phyloP scores from a whole-genome alignment of 345 rosid species.

The Hypericum androsaemum region DNA sequence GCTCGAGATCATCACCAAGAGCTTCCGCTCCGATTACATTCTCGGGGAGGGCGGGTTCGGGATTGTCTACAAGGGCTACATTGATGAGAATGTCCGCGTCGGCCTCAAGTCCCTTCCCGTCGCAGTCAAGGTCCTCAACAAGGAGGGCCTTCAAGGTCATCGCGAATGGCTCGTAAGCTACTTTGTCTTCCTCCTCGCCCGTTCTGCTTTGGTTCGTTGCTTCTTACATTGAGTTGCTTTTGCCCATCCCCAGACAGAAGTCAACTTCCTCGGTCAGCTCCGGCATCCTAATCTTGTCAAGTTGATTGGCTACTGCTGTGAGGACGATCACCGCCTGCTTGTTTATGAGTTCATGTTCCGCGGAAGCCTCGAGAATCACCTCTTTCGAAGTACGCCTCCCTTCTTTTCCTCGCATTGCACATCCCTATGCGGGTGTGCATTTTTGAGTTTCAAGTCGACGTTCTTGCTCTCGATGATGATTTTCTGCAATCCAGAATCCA shows the following conservation, averaged over 20 bases:
- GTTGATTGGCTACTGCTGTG: slow-evolving; percentile 88
- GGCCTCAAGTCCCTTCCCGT: slow-evolving; percentile 96
- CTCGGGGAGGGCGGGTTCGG: slow-evolving; percentile 98
- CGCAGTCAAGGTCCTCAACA: slow-evolving; percentile 91
- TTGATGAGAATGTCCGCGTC: slow-evolving; percentile 83
- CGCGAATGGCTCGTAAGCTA: slow-evolving; percentile 90
- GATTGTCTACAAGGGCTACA: slow-evolving; percentile 91
- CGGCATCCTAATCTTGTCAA: slow-evolving; percentile 96
- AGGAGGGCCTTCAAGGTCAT: slow-evolving; percentile 96
- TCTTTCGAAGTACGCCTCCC: slow-evolving; percentile 64
- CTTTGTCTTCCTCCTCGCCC: neutral
- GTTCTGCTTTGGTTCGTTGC: neutral
- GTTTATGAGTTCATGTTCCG: slow-evolving; percentile 93
- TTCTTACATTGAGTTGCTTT: slow-evolving; percentile 1
- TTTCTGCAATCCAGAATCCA: too few relatives aligned
- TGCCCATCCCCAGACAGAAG: slow-evolving; percentile 28
- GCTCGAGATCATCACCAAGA: slow-evolving; percentile 94
- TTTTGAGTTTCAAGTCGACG: neutral
- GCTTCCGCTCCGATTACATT: slow-evolving; percentile 91
- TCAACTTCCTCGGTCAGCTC: slow-evolving; percentile 75
- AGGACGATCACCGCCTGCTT: slow-evolving; percentile 84
- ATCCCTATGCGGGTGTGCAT: too few relatives aligned
- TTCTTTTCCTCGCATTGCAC: neutral
- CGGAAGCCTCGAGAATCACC: slow-evolving; percentile 95
- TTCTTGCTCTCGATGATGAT: neutral